phyloP scores from a whole-genome alignment of 148 eudicot genomes.

The Selenicereus undatus region DNA sequence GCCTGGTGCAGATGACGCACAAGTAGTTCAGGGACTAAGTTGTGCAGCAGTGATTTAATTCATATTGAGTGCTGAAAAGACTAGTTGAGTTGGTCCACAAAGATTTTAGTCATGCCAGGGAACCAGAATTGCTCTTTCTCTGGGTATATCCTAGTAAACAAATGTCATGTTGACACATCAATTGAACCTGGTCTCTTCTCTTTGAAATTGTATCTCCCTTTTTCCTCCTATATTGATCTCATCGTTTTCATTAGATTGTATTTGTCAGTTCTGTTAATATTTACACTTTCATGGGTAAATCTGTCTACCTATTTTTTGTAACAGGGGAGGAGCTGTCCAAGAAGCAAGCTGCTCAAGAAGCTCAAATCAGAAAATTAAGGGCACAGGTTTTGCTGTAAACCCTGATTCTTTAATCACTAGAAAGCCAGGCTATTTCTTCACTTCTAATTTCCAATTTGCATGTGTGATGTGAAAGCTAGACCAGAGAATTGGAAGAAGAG shows the following conservation, averaged over 20 bases:
- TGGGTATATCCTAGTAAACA: neutral
- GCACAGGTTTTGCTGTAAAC: constrained; percentile 63
- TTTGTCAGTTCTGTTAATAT: neutral
- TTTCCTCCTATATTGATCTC: neutral
- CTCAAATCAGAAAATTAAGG: constrained; percentile 84
- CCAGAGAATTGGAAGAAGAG: constrained; percentile 98
- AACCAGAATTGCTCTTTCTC: neutral
- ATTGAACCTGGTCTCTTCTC: neutral
- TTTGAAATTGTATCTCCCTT: neutral
- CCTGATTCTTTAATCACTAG: constrained; percentile 1
- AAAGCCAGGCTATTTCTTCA: constrained; percentile 9
- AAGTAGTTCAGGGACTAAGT: neutral
- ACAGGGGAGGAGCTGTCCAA: constrained; percentile 96
- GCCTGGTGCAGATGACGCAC: neutral
- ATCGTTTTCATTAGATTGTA: neutral
- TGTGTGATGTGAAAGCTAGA: constrained; percentile 59
- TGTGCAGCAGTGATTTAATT: constrained; percentile 4
- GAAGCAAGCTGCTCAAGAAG: constrained; percentile 98
- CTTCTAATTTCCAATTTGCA: constrained; percentile 7
- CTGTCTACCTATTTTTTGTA: constrained; percentile 11
- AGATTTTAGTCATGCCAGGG: neutral
- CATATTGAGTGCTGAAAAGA: neutral
- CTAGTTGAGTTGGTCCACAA: neutral
- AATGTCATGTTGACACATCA: neutral
- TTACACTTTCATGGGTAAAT: neutral